phyloP scores from a whole-genome alignment of 768 basidiomycete species.

The Termitomyces eurrhizus region DNA sequence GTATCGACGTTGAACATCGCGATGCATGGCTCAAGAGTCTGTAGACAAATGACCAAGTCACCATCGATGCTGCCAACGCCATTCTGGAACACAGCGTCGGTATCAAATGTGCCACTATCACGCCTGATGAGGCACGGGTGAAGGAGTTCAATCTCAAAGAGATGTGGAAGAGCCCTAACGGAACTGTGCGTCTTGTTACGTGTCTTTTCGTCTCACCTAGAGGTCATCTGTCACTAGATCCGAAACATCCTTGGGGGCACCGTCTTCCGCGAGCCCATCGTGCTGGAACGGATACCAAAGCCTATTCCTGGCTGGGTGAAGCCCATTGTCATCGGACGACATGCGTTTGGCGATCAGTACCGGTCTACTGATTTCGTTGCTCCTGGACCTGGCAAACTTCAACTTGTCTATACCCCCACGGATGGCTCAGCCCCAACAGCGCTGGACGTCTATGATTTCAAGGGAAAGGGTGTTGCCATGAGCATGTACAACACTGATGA shows the following conservation, averaged over 20 bases:
- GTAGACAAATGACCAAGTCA: slow-evolving; percentile 92
- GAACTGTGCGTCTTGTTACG: slow-evolving; percentile 57
- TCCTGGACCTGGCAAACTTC: slow-evolving; percentile 90
- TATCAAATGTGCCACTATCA: slow-evolving; percentile 99
- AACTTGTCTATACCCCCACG: slow-evolving; percentile 83
- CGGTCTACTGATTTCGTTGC: slow-evolving; percentile 91
- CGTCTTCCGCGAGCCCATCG: slow-evolving; percentile 98
- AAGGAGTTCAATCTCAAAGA: slow-evolving; percentile 97
- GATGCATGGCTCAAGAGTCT: background rate
- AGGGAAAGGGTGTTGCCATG: slow-evolving; percentile 89
- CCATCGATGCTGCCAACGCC: slow-evolving; percentile 90
- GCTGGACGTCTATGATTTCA: slow-evolving; percentile 91
- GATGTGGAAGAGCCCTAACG: slow-evolving; percentile 99
- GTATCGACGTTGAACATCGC: slow-evolving; percentile 12
- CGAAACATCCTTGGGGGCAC: slow-evolving; percentile 98
- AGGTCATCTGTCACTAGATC: slow-evolving; percentile 47
- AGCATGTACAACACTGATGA: slow-evolving; percentile 99
- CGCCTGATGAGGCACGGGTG: slow-evolving; percentile 94
- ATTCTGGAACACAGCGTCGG: slow-evolving; percentile 94
- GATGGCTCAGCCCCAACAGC: slow-evolving; percentile 65
- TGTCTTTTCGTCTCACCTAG: background rate
- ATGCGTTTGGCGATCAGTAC: slow-evolving; percentile 98
- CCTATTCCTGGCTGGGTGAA: slow-evolving; percentile 97
- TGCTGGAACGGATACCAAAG: slow-evolving; percentile 84
- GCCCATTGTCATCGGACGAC: slow-evolving; percentile 94